Percentiles rank a stretch among this genome's conserved stretches.
phyloP scores from a whole-genome alignment of 2,329 filamentous ascomycete species.

The Fusarium sp. region DNA sequence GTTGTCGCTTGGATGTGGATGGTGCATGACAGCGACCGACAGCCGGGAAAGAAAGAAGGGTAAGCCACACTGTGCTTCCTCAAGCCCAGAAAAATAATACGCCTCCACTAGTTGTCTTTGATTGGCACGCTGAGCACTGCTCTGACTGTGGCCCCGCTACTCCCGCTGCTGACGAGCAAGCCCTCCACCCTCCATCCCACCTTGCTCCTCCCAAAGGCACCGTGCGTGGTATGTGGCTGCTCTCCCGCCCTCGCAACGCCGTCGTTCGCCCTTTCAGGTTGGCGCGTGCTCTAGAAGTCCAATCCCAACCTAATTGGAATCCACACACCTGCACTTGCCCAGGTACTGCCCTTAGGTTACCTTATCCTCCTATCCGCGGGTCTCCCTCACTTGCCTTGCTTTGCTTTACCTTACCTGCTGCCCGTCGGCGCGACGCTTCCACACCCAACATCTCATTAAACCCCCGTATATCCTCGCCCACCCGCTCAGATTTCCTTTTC shows the following conservation, averaged over 20 bases:
- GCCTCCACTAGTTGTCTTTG: constrained; percentile 17
- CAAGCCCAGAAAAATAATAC: constrained; percentile 13
- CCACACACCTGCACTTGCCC: constrained; percentile 36
- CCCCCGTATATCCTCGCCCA: constrained; percentile 51
- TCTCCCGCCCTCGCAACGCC: constrained; percentile 42
- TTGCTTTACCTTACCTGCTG: constrained; percentile 32
- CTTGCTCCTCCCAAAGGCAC: constrained; percentile 44
- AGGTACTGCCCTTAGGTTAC: constrained; percentile 41
- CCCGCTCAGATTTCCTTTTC: constrained; percentile 46
- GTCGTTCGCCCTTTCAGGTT: constrained; percentile 42
- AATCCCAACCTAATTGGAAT: constrained; percentile 43
- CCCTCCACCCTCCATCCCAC: constrained; percentile 44
- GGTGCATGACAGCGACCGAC: constrained; percentile 10
- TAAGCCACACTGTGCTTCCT: constrained; percentile 36
- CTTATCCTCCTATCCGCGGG: constrained; percentile 44
- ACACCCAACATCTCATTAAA: constrained; percentile 54
- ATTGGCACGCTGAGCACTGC: constrained; percentile 31
- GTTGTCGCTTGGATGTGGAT: constrained; percentile 18
- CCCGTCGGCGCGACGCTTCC: constrained; percentile 46
- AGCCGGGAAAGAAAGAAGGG: constrained; percentile 1
- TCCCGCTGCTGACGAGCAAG: constrained; percentile 40
- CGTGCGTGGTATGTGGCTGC: constrained; percentile 51
- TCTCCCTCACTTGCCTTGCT: constrained; percentile 18
- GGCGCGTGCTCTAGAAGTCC: constrained; percentile 42
- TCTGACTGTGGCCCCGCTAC: constrained; percentile 30